Base-by-base conservation (phyloP, 2,329 filamentous ascomycete genomes). In the Botrytis aclada region DNA sequence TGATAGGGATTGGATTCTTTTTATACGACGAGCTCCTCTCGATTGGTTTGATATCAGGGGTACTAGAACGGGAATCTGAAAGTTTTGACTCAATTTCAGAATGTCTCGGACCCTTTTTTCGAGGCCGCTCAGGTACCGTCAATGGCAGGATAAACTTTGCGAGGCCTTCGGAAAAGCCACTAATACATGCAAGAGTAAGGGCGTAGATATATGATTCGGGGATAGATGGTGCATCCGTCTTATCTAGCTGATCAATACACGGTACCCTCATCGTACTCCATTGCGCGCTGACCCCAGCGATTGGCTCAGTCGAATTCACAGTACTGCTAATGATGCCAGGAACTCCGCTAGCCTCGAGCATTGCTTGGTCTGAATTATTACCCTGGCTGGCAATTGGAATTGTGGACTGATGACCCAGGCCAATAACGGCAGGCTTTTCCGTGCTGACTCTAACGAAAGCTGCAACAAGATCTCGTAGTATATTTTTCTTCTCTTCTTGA, bases 181-280 rank as follows among this genome's bases (percentile, higher is more conserved):
- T 95, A 74, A 99, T 92, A 79, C 95, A 98, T 3, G 93, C 92
- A 60, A 99, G 84, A 1, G 95, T 93, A 65, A 99, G 85, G 75
- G 92, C 94, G 82, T 98, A 98, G 12, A 97, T 88, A 79, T 99
- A 99, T 0, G 96, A 97, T 74, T 98, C 95, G 0, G 96, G 96
- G 34, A 97, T 88, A 0, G 85, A 78, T 6, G 95, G 94, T 0
- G 95, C 88, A 65, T 97, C 95, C 0, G 90, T 88, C 81, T 98
- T 99, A 83, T 99, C 96, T 32, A 98, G 88, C 76, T 97, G 93
- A 78, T 99, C 96, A 74, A 98, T 93, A 79, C 94, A 97, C 8
- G 94, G 92, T 18, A 94, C 92, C 67, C 94, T 89, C 74, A 97
- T 88, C 20, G 91, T 88, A 81, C 96, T 99, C 94, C 94, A 98